A percentile compares a stretch with the other conserved stretches of the same genome.
Conservation (phyloP, 2,329 filamentous ascomycete species). For the Aspergillus piperis region DNA sequence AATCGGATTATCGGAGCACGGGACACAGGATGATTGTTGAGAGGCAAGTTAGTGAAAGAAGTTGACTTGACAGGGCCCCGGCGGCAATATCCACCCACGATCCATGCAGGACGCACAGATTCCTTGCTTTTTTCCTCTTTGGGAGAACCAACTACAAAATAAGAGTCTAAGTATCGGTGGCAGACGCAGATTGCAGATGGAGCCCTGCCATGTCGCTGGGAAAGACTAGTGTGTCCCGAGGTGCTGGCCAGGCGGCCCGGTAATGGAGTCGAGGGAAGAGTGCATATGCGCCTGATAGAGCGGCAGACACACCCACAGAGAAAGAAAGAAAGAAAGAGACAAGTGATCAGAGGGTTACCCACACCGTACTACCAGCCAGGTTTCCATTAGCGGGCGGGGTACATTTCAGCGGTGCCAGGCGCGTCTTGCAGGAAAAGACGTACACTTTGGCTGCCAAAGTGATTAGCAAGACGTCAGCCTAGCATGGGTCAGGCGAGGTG, state of each 20-base stretch:
- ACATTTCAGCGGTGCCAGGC: constrained; percentile 4
- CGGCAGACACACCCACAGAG: too few species aligned
- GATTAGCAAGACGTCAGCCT: constrained; percentile 16
- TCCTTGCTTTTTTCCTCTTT: constrained; percentile 11
- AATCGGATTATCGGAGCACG: constrained; percentile 15
- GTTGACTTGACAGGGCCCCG: constrained; percentile 14
- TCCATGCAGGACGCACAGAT: constrained; percentile 16
- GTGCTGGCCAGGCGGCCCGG: constrained; percentile 13
- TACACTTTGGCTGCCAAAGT: neutral
- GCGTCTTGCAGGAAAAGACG: neutral
- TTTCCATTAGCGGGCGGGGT: constrained; percentile 19
- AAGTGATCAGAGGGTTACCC: neutral
- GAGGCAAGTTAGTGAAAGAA: neutral
- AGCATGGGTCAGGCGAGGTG: constrained; percentile 11
- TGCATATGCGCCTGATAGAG: constrained; percentile 1
- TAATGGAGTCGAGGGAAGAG: constrained; percentile 12
- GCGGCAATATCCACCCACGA: constrained; percentile 8
- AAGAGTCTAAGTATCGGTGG: constrained; percentile 4
- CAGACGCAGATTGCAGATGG: constrained; percentile 1
- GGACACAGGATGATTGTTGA: constrained; percentile 6
- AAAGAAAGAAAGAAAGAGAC: too few species aligned
- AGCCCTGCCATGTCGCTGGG: constrained; percentile 12
- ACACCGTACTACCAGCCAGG: neutral
- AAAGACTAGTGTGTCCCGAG: constrained; percentile 16
- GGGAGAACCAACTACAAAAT: neutral